Base-by-base conservation (phyloP, 2,329 filamentous ascomycete species). In the Nemania sp. region DNA sequence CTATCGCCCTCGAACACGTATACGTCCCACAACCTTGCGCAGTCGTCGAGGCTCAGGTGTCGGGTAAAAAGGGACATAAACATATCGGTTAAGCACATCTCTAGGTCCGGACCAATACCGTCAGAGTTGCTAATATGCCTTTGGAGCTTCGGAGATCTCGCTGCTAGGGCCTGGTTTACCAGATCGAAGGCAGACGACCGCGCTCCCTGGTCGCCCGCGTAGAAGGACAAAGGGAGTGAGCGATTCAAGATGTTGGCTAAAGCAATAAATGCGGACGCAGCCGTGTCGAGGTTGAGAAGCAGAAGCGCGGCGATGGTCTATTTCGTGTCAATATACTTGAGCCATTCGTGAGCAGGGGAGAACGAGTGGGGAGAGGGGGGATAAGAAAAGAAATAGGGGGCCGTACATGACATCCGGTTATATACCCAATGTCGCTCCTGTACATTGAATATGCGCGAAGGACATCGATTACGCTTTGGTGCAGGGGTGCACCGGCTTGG, bases 361-460 rank as follows among this genome's bases (percentile, higher is more conserved):
- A 15, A 15, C 8, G 35, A 41, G 8, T 41, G 35, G 35, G 7
- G 13, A 41, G 18, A 54, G 38, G 35, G 11, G 35, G 35, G n/a
- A 7, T 2, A 45, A n/a, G 24, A 22, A 13, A 62, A 29, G 15
- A 55, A 38, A 32, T n/a, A 29, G 56, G 51, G 64, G 22, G 35
- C 85, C 90, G 84, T 79, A 93, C 90, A 76, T 93, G 92, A 72
- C 90, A 92, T 62, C 92, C 92, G 69, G 86, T 85, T 65, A 93
- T 86, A 75, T 93, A 94, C 70, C 92, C 92, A 74, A 95, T 91
- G 76, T 96, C 93, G 72, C 89, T 91, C 68, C 93, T 87, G 79
- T 96, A 96, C 87, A 93, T 92, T 62, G 90, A 86, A 79, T 95
- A 95, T 6, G 93, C 93, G 74, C 89, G 89, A 68, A 95, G 83